A percentile compares a stretch with the other conserved stretches of the same genome.
phyloP scores from a whole-genome alignment of 352 stramenopile genomes.

The Globisporangium megalacanthum region DNA sequence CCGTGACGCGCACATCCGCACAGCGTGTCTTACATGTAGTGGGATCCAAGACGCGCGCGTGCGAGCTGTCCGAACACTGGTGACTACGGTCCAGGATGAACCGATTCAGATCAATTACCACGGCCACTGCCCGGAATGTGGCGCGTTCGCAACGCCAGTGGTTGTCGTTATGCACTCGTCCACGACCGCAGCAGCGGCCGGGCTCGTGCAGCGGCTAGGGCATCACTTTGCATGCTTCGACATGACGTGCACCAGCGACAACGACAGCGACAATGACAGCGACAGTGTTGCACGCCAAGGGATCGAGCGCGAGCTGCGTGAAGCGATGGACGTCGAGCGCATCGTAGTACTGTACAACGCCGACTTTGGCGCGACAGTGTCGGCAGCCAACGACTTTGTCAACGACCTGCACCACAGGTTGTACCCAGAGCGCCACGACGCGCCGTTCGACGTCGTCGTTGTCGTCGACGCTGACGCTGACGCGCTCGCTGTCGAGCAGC shows the following conservation, averaged over 20 bases:
- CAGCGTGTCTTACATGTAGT: conserved; percentile 6
- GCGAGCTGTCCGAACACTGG: conserved; percentile 1
- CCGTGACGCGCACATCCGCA: not conserved
- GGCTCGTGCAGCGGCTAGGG: conserved; percentile 14
- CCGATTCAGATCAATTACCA: conserved; percentile 20
- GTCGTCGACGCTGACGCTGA: conserved; percentile 4
- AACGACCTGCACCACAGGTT: conserved; percentile 24
- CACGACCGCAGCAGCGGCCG: conserved; percentile 2
- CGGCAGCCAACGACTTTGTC: conserved; percentile 23
- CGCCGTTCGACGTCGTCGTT: conserved; percentile 24
- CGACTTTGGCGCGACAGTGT: conserved; percentile 25
- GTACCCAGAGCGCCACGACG: conserved; percentile 19
- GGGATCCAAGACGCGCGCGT: conserved; percentile 8
- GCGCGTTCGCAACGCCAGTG: conserved; percentile 12
- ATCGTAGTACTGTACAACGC: conserved; percentile 26
- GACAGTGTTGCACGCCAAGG: not conserved
- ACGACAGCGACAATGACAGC: conserved; percentile 1
- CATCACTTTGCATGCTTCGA: conserved; percentile 26
- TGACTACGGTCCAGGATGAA: not conserved
- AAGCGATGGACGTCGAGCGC: conserved; percentile 20
- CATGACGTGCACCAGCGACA: too few relatives aligned
- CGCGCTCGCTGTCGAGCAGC: not conserved
- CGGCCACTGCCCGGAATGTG: conserved; percentile 20
- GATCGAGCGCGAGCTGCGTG: not conserved
- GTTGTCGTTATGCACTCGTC: conserved; percentile 15